Evolutionary conservation across 331 rosid genomes (phyloP).

Genomic region (Telfairia occidentalis): DNA sequence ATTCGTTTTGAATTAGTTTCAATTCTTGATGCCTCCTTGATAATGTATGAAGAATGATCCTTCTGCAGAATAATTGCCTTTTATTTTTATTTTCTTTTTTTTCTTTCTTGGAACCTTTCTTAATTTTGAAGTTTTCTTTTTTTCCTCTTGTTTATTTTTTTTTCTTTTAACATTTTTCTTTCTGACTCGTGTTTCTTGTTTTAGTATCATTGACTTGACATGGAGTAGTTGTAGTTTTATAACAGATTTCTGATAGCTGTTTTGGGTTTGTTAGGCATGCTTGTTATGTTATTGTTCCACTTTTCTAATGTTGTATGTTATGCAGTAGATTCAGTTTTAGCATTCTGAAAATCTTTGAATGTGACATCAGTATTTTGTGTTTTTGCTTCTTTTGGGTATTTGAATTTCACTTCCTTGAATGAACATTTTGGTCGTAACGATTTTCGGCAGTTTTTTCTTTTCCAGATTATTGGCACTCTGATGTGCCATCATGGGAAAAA

Average conservation of each 20-base stretch:
- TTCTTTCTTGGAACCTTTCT: neutral
- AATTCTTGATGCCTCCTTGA: neutral
- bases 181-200: neutral
- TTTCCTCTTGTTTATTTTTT: neutral
- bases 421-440: slow-evolving; percentile 6
- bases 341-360: neutral
- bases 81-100: neutral
- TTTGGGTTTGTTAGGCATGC: neutral
- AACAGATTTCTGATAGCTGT: neutral
- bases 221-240: neutral
- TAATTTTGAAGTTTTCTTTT: neutral
- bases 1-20: neutral
- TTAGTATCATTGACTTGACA: neutral
- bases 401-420: slow-evolving; percentile 4
- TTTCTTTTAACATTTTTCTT: neutral
- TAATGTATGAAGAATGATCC: neutral
- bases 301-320: neutral
- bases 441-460: neutral
- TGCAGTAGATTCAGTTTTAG: neutral
- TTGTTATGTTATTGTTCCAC: neutral
- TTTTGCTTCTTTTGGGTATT: neutral
- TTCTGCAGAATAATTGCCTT: neutral
- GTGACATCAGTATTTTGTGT: neutral
- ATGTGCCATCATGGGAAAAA: slow-evolving; percentile 71
- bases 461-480: slow-evolving; percentile 31